phyloP scores from a whole-genome alignment of 1,139 yeast genomes.

The Dujonia santamariae region DNA sequence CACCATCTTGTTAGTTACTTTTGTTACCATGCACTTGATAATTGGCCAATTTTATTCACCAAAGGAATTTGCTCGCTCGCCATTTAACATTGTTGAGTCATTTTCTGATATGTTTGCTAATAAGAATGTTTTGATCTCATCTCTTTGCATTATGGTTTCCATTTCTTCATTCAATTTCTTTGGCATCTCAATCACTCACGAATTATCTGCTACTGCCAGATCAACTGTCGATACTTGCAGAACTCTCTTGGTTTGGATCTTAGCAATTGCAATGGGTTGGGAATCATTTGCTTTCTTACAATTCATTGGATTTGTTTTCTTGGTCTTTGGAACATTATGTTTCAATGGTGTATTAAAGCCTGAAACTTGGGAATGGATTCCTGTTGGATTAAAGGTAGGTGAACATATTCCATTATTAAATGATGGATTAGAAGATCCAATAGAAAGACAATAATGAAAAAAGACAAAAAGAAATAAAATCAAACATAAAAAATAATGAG shows the following conservation, averaged over 20 bases:
- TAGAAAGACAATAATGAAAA: conserved; percentile 1
- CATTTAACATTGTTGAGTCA: conserved; percentile 57
- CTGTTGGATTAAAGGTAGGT: conserved; percentile 34
- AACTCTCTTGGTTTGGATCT: conserved; percentile 72
- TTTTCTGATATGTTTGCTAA: conserved; percentile 47
- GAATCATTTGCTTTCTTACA: conserved; percentile 64
- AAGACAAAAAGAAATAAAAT: no score
- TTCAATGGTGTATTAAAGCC: conserved; percentile 67
- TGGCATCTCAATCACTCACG: conserved; percentile 68
- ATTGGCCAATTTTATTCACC: conserved; percentile 29
- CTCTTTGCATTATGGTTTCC: conserved; percentile 66
- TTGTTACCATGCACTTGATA: conserved; percentile 43
- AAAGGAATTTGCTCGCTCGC: conserved; percentile 36
- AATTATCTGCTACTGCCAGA: conserved; percentile 72
- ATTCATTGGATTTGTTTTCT: conserved; percentile 56
- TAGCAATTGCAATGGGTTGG: conserved; percentile 79
- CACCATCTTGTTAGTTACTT: conserved; percentile 37
- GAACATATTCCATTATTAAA: conserved; percentile 3
- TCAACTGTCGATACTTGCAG: conserved; percentile 80
- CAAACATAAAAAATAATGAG: no score
- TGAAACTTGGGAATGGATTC: conserved; percentile 45
- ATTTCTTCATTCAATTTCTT: conserved; percentile 72
- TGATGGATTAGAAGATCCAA: conserved; percentile 4
- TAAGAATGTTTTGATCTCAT: conserved; percentile 44
- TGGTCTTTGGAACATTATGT: conserved; percentile 72